Percentiles rank a stretch among this genome's conserved stretches.
phyloP scores from a whole-genome alignment of 192 early-diverging fungal genomes.

The Coemansia sp. region DNA sequence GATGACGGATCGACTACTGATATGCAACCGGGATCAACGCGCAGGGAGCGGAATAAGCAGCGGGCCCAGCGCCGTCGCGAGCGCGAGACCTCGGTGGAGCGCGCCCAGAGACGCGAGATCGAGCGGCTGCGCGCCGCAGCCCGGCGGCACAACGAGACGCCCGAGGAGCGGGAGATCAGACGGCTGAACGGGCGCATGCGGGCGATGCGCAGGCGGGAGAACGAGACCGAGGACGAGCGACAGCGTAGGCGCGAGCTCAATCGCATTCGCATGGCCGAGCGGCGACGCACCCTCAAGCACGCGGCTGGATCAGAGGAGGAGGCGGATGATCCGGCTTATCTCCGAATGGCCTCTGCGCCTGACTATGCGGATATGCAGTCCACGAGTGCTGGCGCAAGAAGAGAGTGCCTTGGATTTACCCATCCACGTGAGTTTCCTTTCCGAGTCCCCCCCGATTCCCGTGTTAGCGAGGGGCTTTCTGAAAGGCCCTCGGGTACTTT shows the following conservation, averaged over 20 bases:
- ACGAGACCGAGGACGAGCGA: constrained; percentile 34
- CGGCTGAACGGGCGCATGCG: constrained; percentile 19
- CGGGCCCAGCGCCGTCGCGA: constrained; percentile 17
- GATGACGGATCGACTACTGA: background rate
- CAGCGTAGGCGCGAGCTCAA: constrained; percentile 15
- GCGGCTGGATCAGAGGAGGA: background rate
- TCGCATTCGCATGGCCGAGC: constrained; percentile 32
- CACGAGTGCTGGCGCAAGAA: background rate
- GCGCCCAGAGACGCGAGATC: constrained; percentile 13
- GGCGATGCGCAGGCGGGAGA: constrained; percentile 19
- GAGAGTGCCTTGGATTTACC: background rate
- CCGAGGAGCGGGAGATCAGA: constrained; percentile 12
- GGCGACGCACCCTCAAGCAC: background rate
- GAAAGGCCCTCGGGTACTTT: background rate
- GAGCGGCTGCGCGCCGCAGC: constrained; percentile 22
- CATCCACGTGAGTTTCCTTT: background rate
- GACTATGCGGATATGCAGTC: background rate
- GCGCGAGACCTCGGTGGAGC: constrained; percentile 24
- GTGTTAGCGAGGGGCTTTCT: background rate
- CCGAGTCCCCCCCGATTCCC: background rate
- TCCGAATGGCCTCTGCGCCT: background rate
- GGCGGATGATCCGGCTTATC: background rate
- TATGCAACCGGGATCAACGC: background rate
- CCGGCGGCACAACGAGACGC: constrained; percentile 21
- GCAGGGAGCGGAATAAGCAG: constrained; percentile 20